phyloP scores from a whole-genome alignment of 2,329 filamentous ascomycete species.

The Botrytis aclada region DNA sequence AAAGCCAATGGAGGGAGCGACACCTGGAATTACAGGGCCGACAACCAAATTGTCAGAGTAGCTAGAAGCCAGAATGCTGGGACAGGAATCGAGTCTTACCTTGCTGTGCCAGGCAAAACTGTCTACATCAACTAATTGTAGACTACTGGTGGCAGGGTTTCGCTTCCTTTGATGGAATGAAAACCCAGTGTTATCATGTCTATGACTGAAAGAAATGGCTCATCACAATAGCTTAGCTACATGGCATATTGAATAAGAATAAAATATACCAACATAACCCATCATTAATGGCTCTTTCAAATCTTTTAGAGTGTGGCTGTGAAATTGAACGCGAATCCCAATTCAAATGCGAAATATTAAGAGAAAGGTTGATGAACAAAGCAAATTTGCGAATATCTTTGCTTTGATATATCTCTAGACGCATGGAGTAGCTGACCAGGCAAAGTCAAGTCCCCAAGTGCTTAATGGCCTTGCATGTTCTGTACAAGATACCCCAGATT shows the following conservation, averaged over 20 bases:
- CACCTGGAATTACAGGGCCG: not conserved
- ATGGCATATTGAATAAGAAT: not conserved
- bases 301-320: not conserved
- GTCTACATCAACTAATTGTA: conserved; percentile 3
- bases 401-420: not conserved
- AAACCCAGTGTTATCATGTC: not conserved
- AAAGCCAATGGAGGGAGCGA: conserved; percentile 7
- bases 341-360: not conserved
- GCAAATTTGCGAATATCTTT: not conserved
- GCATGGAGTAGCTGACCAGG: not conserved
- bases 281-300: not conserved
- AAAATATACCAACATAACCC: not conserved
- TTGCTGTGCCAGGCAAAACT: not conserved
- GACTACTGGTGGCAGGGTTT: not conserved
- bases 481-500: not conserved
- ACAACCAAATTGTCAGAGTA: not conserved
- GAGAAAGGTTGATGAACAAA: not conserved
- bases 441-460: not conserved
- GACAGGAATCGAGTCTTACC: not conserved
- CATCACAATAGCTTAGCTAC: not conserved
- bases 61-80: conserved; percentile 8
- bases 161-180: not conserved
- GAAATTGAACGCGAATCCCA: not conserved
- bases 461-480: not conserved
- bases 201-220: not conserved